Conservation (phyloP, 306 rosid species). For the Pachyrhizus erosus region DNA sequence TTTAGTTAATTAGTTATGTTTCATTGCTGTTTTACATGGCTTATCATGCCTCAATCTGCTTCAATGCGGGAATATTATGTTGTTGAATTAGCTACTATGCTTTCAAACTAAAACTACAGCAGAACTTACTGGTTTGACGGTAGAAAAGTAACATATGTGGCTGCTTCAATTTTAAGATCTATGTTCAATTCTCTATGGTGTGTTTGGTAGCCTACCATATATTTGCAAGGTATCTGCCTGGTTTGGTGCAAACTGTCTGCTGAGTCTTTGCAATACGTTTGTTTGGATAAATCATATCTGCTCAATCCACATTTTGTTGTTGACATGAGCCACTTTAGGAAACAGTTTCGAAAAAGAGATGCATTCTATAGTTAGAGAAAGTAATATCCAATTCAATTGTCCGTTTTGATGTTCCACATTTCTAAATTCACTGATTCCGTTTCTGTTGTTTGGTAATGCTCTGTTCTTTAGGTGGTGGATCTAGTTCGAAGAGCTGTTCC, state of each 20-base stretch:
- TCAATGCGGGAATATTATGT: neutral
- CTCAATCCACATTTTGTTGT: neutral
- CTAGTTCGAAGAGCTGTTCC: conserved; percentile 83
- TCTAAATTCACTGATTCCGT: conserved; percentile 32
- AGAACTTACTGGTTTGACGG: neutral
- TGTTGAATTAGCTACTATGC: neutral
- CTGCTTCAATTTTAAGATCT: neutral
- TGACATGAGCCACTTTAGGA: neutral
- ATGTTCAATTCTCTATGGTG: neutral
- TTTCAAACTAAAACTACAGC: neutral
- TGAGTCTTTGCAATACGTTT: neutral
- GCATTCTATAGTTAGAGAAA: neutral
- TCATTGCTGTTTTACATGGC: neutral
- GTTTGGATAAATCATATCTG: neutral
- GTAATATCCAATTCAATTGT: conserved; percentile 29
- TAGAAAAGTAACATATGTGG: neutral
- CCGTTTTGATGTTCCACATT: neutral
- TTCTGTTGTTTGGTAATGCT: conserved; percentile 33
- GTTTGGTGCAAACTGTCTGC: neutral
- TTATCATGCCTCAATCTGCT: conserved; percentile 13
- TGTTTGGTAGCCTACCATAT: neutral
- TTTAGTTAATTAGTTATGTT: conserved; percentile 6
- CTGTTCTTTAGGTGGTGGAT: conserved; percentile 73
- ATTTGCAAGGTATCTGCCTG: too few relatives aligned
- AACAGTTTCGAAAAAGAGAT: neutral